phyloP scores from a whole-genome alignment of 139 green algal species.

The Tetradesmus obliquus region DNA sequence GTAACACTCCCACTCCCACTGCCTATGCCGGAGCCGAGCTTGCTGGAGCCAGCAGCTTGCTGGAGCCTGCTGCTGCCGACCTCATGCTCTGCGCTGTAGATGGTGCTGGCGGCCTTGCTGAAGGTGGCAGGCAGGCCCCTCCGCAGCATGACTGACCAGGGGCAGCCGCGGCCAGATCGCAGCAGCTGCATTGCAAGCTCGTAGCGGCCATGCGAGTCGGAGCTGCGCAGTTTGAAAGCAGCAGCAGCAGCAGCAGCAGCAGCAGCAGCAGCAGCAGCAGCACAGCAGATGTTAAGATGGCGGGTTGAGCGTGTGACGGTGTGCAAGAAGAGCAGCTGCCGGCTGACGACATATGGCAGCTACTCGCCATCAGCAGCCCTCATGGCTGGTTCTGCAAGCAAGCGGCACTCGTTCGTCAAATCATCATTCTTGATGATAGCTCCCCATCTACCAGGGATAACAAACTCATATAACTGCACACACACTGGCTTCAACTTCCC shows the following conservation, averaged over 20 bases:
- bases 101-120: background rate
- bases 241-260: background rate
- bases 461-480: too few species aligned
- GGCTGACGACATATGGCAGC: too few species aligned
- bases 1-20: background rate
- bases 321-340: too few species aligned
- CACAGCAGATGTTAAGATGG: background rate
- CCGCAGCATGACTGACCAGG: constrained; percentile 16
- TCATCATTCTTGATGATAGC: background rate
- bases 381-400: background rate
- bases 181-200: constrained; percentile 25
- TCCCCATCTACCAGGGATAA: too few species aligned
- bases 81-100: background rate
- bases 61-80: background rate
- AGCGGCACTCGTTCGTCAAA: background rate
- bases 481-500: background rate
- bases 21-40: background rate
- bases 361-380: too few species aligned
- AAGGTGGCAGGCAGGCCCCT: background rate
- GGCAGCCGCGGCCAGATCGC: background rate
- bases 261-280: background rate
- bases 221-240: background rate
- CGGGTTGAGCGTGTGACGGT: too few species aligned
- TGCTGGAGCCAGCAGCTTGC: background rate
- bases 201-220: constrained; percentile 13